Percentiles rank a stretch among this genome's conserved stretches.
Conservation (phyloP, 805 yeast species). For the Groenewaldozyma salmanticensis region DNA sequence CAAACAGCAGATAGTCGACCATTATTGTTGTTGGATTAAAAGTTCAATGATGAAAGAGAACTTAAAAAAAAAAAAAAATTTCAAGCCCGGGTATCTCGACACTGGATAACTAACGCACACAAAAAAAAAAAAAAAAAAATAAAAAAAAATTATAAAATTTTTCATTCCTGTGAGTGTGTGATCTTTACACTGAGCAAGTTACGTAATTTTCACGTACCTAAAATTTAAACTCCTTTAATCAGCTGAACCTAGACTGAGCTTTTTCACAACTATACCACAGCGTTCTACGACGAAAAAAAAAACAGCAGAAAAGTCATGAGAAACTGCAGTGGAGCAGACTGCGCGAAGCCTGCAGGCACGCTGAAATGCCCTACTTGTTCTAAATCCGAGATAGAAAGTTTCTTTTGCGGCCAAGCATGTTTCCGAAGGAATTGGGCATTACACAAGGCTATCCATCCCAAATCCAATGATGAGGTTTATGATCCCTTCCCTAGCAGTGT, state of each 20-base stretch:
- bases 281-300: too few relatives aligned
- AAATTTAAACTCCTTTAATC: too few relatives aligned
- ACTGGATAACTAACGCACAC: too few relatives aligned
- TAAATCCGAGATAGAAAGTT: conserved; percentile 50
- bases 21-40: too few relatives aligned
- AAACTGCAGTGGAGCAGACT: conserved; percentile 65
- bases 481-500: conserved; percentile 80
- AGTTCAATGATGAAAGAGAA: background rate
- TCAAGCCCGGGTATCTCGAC: conserved; percentile 7
- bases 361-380: conserved; percentile 90
- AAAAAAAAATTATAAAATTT: too few relatives aligned
- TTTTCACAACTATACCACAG: too few relatives aligned
- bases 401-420: conserved; percentile 78
- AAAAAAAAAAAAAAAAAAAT: too few relatives aligned
- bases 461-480: conserved; percentile 43
- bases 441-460: conserved; percentile 70
- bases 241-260: too few relatives aligned
- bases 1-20: conserved; percentile 88
- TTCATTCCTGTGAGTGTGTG: too few relatives aligned
- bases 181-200: too few relatives aligned
- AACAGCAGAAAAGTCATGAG: conserved; percentile 10
- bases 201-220: too few relatives aligned
- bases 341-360: conserved; percentile 74
- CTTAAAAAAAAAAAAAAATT: background rate
- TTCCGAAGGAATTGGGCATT: conserved; percentile 46